Evolutionary conservation across 2,329 filamentous ascomycete species (phyloP).

Genomic region (Aspergillus unguis): DNA sequence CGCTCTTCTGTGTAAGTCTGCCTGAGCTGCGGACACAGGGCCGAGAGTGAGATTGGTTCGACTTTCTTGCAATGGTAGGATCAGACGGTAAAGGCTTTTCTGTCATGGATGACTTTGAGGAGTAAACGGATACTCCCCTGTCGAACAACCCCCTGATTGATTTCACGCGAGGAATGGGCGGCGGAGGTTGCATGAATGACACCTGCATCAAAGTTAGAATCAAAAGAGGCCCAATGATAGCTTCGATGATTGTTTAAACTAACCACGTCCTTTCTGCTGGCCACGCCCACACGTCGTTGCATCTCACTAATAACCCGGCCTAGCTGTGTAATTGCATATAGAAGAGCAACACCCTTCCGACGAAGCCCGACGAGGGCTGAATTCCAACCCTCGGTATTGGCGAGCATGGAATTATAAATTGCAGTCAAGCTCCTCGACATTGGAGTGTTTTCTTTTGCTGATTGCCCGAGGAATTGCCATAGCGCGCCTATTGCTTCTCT

Average conservation of each 20-base stretch:
- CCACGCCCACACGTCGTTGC: conserved; percentile 76
- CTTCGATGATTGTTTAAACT: conserved; percentile 45
- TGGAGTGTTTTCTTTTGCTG: conserved; percentile 61
- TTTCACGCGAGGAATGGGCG: conserved; percentile 14
- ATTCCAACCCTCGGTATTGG: conserved; percentile 88
- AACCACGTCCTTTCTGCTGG: conserved; percentile 68
- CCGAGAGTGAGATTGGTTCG: conserved; percentile 9
- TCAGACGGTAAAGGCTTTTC: conserved; percentile 34
- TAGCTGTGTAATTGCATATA: conserved; percentile 67
- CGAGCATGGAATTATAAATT: conserved; percentile 85
- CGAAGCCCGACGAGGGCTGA: conserved; percentile 74
- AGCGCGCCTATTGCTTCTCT: conserved; percentile 73
- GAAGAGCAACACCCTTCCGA: conserved; percentile 67
- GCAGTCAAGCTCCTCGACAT: conserved; percentile 60
- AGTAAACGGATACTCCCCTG: conserved; percentile 12
- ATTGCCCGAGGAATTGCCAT: conserved; percentile 66
- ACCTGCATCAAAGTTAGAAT: conserved; percentile 16
- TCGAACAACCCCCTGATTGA: conserved; percentile 28
- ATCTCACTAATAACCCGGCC: conserved; percentile 79
- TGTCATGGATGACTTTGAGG: conserved; percentile 3
- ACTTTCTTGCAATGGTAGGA: conserved; percentile 16
- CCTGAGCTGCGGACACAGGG: conserved; percentile 10
- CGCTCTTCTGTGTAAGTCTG: conserved; percentile 16
- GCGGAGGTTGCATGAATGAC: conserved; percentile 18
- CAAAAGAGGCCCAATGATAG: background rate